Conservation (phyloP, 805 yeast genomes). For the Cyberlindnera amylophila region DNA sequence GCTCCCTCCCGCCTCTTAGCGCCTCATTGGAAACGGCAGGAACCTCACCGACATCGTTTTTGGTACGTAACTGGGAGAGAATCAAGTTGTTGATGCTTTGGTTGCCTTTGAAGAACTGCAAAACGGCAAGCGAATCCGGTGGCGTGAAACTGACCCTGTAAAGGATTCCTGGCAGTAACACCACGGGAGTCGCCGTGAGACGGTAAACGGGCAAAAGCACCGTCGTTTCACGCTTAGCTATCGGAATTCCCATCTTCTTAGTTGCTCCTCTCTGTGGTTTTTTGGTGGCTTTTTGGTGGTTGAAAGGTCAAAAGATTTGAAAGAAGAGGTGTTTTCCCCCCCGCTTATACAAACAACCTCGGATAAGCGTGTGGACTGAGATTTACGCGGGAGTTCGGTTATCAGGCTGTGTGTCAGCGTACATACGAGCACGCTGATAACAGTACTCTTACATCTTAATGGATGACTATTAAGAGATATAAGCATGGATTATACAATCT, state of each 20-base stretch:
- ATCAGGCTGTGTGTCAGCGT: too few species aligned
- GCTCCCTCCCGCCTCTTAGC: constrained; percentile 16
- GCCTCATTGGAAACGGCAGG: constrained; percentile 11
- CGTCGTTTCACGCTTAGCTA: constrained; percentile 1
- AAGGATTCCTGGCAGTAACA: constrained; percentile 59
- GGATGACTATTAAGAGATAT: too few species aligned
- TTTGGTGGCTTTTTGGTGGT: not conserved
- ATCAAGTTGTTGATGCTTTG: constrained; percentile 21
- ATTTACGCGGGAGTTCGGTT: too few species aligned
- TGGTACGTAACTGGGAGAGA: constrained; percentile 12
- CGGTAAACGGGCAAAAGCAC: constrained; percentile 22
- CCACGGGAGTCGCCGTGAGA: constrained; percentile 28
- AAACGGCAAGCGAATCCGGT: constrained; percentile 43
- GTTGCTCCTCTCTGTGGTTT: not conserved
- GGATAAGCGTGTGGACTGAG: too few species aligned
- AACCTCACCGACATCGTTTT: not conserved
- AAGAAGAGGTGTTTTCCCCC: too few species aligned
- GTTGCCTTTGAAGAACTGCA: constrained; percentile 36
- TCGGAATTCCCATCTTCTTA: constrained; percentile 5
- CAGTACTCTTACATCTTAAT: too few species aligned
- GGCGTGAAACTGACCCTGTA: constrained; percentile 53
- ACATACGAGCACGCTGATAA: too few species aligned
- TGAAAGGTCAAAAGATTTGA: not conserved
- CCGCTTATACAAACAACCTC: too few species aligned
- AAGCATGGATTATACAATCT: too few species aligned